These are phyloP conservation scores for Styphnolobium japonicum DNA, from an alignment of 306 rosid genomes.

Conservation along the genomic window DNA sequence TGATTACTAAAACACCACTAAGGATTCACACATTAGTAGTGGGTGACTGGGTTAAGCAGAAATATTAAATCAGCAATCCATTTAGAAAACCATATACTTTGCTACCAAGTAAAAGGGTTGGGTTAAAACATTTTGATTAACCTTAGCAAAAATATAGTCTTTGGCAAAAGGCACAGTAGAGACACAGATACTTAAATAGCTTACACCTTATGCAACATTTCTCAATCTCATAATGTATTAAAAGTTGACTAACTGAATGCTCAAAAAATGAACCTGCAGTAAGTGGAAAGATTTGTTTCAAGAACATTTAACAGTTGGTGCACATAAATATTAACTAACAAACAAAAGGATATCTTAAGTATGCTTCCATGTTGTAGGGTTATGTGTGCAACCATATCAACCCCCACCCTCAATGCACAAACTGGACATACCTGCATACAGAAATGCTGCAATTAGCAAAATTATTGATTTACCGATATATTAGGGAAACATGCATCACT, in stretches of 20 bases:
- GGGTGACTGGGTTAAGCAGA: not conserved
- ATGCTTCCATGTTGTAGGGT: slow-evolving; percentile 91
- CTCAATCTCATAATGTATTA: not conserved
- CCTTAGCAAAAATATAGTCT: not conserved
- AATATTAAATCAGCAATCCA: slow-evolving; percentile 4
- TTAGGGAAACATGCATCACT: not conserved
- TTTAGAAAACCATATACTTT: slow-evolving; percentile 3
- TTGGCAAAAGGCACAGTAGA: not conserved
- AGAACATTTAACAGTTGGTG: not conserved
- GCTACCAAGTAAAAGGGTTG: not conserved
- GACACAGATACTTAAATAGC: not conserved
- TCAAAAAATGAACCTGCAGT: not conserved
- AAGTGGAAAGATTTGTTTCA: not conserved
- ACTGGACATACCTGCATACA: slow-evolving; percentile 89
- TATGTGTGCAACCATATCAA: slow-evolving; percentile 97
- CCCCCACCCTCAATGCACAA: slow-evolving; percentile 91
- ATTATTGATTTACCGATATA: not conserved
- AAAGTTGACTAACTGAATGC: not conserved
- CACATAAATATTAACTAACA: slow-evolving; percentile 14
- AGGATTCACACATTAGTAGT: not conserved
- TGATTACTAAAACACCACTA: not conserved
- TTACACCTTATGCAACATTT: not conserved
- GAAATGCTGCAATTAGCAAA: not conserved
- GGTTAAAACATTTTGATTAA: not conserved
- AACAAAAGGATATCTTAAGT: slow-evolving; percentile 87